Percentiles rank a stretch among this genome's conserved stretches.
Evolutionary conservation across 2,329 filamentous ascomycete genomes (phyloP).

Genomic region (Dactylellina sp.): DNA sequence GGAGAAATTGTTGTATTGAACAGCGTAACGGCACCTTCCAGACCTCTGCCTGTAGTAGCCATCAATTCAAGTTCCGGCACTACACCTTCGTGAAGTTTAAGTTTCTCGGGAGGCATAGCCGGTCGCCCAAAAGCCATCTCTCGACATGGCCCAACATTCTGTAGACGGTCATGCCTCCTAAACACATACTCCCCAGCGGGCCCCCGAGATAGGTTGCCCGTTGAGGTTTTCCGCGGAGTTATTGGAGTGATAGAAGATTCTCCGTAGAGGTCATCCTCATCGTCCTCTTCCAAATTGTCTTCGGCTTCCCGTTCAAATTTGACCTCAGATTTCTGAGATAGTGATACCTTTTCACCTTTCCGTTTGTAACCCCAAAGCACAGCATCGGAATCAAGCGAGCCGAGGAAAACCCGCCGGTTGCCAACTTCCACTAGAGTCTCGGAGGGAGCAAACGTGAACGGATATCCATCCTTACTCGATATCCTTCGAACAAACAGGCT

Average conservation of each 20-base stretch:
- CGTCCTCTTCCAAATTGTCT: slow-evolving; percentile 71
- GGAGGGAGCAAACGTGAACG: slow-evolving; percentile 71
- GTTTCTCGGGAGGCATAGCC: slow-evolving; percentile 64
- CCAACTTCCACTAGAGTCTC: slow-evolving; percentile 77
- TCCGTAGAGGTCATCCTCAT: slow-evolving; percentile 72
- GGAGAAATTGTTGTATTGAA: slow-evolving; percentile 83
- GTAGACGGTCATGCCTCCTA: slow-evolving; percentile 78
- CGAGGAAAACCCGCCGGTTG: slow-evolving; percentile 80
- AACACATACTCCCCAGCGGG: slow-evolving; percentile 77
- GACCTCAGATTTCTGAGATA: slow-evolving; percentile 70
- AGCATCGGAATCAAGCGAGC: slow-evolving; percentile 85
- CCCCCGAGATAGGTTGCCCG: slow-evolving; percentile 61
- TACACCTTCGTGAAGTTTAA: slow-evolving; percentile 68
- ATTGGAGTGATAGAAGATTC: slow-evolving; percentile 67
- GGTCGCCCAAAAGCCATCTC: slow-evolving; percentile 77
- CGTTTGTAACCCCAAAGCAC: slow-evolving; percentile 79
- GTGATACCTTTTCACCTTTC: slow-evolving; percentile 59
- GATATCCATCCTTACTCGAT: slow-evolving; percentile 72
- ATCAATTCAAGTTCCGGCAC: slow-evolving; percentile 72
- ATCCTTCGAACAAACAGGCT: slow-evolving; percentile 80
- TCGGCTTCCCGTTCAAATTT: slow-evolving; percentile 72
- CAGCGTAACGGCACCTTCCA: slow-evolving; percentile 76
- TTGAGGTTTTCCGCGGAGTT: slow-evolving; percentile 63
- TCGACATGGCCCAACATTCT: slow-evolving; percentile 82
- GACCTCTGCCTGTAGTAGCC: slow-evolving; percentile 73